phyloP scores from a whole-genome alignment of 2,329 filamentous ascomycete genomes.

The Helotiales sp. region DNA sequence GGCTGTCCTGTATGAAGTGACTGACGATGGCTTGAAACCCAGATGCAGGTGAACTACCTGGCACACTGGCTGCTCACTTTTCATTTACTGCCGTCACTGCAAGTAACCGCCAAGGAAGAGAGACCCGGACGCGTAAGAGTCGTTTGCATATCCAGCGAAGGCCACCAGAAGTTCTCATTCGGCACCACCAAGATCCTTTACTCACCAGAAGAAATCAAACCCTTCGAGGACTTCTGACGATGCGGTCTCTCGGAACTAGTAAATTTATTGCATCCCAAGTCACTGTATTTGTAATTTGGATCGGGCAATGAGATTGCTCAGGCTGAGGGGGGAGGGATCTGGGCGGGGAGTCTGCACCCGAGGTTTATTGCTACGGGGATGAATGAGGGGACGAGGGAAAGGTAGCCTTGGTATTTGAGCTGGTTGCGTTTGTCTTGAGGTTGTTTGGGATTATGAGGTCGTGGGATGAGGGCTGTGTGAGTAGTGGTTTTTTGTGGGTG shows the following conservation, averaged over 20 bases:
- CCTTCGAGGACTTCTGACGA: constrained; percentile 8
- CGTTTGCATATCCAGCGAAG: constrained; percentile 25
- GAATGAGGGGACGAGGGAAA: constrained; percentile 22
- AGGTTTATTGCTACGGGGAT: constrained; percentile 30
- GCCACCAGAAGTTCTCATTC: constrained; percentile 24
- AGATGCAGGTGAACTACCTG: constrained; percentile 45
- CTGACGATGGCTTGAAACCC: constrained; percentile 44
- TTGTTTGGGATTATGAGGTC: constrained; percentile 22
- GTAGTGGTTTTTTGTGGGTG: constrained; percentile 25
- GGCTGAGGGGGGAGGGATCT: constrained; percentile 27
- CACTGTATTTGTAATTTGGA: constrained; percentile 27
- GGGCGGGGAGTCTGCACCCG: constrained; percentile 27
- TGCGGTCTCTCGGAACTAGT: constrained; percentile 33
- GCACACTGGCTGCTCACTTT: constrained; percentile 41
- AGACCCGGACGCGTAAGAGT: constrained; percentile 26
- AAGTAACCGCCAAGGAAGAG: constrained; percentile 23
- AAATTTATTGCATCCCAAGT: constrained; percentile 30
- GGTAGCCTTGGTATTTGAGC: constrained; percentile 18
- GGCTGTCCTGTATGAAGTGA: constrained; percentile 43
- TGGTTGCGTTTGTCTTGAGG: constrained; percentile 22
- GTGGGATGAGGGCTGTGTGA: constrained; percentile 25
- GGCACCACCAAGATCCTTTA: constrained; percentile 23
- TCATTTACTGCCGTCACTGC: constrained; percentile 24
- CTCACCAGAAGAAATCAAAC: constrained; percentile 14
- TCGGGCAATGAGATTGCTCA: constrained; percentile 20